Base-by-base conservation (phyloP, 2,329 filamentous ascomycete genomes). In the Fusarium guadeloupense region DNA sequence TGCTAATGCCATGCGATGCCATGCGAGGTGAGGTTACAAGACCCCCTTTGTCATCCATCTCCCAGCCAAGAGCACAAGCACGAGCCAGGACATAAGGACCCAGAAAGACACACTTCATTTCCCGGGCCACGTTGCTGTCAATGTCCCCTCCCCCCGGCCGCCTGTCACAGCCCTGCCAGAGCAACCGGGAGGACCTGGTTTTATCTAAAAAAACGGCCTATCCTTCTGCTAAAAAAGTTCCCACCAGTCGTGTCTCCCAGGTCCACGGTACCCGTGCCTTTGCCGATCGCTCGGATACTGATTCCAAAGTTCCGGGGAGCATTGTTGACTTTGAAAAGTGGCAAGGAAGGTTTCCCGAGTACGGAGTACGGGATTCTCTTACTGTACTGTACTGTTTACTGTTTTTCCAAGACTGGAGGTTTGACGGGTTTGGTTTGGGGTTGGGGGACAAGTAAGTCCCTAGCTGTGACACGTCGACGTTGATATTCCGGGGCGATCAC, bases 281-380 rank as follows among this genome's bases (percentile, higher is more conserved):
- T 64, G 67, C 67, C 65, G 67, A 69, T 69, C 67, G 54, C 54
- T 67, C 67, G 67, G 64, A 67, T 67, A 42, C 47, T 49, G 43
- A 51, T 60, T 53, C 54, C 45, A 48, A 61, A 40, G 57, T 62
- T 65, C 62, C 62, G 52, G 61, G 61, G 41, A 41, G n/a, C n/a
- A n/a, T n/a, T 62, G 51, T 43, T 38, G n/a, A n/a, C n/a, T 46
- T 38, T n/a, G n/a, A n/a, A n/a, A 50, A 45, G 55, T 57, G 55
- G 60, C 61, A 56, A 62, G 34, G 49, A 25, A 38, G 20, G 44
- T 59, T 59, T 59, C 46, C 54, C 55, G 55, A 59, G 55, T 59
- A 59, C 55, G 55, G 54, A 13, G n/a, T 37, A 37, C n/a, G 17
- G 25, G 25, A 26, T 26, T n/a, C 23, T 25, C 7, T 9, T 25